A percentile compares a stretch with the other conserved stretches of the same genome.
These are phyloP conservation scores for Rhizodiscina lignyota DNA, from an alignment of 495 filamentous ascomycete species.

Conservation along the genomic window DNA sequence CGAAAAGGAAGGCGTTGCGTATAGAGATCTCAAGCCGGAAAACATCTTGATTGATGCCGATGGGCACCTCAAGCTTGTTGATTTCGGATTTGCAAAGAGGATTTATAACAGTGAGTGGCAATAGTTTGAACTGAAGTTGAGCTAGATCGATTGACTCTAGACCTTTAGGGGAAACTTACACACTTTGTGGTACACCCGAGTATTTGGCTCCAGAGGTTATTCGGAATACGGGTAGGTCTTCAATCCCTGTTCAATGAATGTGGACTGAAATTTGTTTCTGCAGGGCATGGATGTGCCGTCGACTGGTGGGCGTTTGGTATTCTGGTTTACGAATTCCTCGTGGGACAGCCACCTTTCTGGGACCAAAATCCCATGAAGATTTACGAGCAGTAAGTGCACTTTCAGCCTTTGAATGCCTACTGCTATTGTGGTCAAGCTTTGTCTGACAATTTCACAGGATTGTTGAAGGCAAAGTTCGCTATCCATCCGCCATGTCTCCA, in stretches of 20 bases:
- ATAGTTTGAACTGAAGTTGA: background rate
- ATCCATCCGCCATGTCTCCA: conserved; percentile 50
- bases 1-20: conserved; percentile 73
- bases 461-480: conserved; percentile 54
- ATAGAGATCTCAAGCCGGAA: conserved; percentile 91
- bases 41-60: conserved; percentile 85
- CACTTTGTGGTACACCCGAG: conserved; percentile 89
- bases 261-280: background rate
- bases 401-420: background rate
- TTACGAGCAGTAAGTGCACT: conserved; percentile 56
- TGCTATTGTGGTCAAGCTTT: conserved; percentile 1
- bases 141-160: background rate
- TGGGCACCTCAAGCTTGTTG: conserved; percentile 91
- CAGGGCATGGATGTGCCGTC: conserved; percentile 83
- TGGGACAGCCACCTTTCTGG: conserved; percentile 95
- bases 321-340: conserved; percentile 87
- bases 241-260: background rate
- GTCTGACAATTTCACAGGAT: conserved; percentile 36
- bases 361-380: conserved; percentile 91
- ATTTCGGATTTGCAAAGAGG: conserved; percentile 94
- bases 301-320: conserved; percentile 99
- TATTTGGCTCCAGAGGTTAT: conserved; percentile 96
- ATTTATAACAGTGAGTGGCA: conserved; percentile 37
- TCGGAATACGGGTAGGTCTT: conserved; percentile 57
- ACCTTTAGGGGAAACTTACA: conserved; percentile 69